phyloP scores from a whole-genome alignment of 1,139 yeast species.

The Candida albicans region DNA sequence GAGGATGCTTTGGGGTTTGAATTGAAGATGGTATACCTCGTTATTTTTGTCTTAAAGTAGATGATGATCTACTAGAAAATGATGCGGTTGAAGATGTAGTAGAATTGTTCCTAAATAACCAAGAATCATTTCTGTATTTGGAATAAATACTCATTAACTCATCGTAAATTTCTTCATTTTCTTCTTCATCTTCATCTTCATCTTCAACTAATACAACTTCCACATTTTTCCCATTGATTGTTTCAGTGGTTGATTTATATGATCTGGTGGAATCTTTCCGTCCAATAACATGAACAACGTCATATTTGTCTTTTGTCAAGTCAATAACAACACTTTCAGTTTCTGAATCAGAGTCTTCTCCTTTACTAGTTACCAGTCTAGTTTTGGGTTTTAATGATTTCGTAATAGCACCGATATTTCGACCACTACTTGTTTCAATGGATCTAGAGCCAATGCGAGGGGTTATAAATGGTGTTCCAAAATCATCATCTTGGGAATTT shows the following conservation, averaged over 20 bases:
- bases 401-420: not conserved
- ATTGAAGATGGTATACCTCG: not conserved
- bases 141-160: conserved; percentile 46
- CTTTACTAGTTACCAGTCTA: not conserved
- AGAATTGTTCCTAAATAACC: conserved; percentile 28
- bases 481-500: conserved; percentile 15
- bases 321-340: conserved; percentile 44
- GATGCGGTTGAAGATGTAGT: conserved; percentile 3
- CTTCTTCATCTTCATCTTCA: conserved; percentile 30
- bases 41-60: not conserved
- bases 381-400: not conserved
- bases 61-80: not conserved
- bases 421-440: not conserved
- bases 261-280: conserved; percentile 37
- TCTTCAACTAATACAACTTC: conserved; percentile 50
- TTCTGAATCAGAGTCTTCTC: conserved; percentile 17
- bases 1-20: not conserved
- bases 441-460: conserved; percentile 2
- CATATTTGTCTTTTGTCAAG: conserved; percentile 42
- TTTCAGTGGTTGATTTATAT: conserved; percentile 43
- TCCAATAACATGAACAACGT: conserved; percentile 33
- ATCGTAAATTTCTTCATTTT: conserved; percentile 30
- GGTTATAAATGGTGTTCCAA: conserved; percentile 7
- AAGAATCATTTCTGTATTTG: conserved; percentile 34
- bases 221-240: conserved; percentile 41